phyloP scores from a whole-genome alignment of 352 stramenopile species.

The Pythium plurisporium region DNA sequence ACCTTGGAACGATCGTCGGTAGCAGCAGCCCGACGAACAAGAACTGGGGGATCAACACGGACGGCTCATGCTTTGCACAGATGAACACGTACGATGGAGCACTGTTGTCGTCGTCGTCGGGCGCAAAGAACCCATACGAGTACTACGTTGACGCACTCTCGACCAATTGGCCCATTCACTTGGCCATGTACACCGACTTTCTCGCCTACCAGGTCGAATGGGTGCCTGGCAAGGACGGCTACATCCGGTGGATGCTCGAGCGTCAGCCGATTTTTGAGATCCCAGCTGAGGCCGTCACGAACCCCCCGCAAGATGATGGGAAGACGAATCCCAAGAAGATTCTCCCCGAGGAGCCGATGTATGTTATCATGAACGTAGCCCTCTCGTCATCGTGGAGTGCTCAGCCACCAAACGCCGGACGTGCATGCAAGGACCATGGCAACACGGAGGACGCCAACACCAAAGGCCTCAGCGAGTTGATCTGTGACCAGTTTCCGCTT shows the following conservation, averaged over 20 bases:
- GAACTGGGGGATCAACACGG: conserved; percentile 59
- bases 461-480: conserved; percentile 14
- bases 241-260: conserved; percentile 76
- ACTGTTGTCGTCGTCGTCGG: conserved; percentile 28
- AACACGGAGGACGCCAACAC: conserved; percentile 26
- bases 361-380: conserved; percentile 95
- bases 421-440: conserved; percentile 48
- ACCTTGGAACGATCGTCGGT: conserved; percentile 42
- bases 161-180: conserved; percentile 83
- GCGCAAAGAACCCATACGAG: conserved; percentile 29
- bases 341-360: conserved; percentile 94
- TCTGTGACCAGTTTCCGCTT: conserved; percentile 67
- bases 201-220: conserved; percentile 70
- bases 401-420: conserved; percentile 56
- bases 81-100: conserved; percentile 60
- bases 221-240: conserved; percentile 49
- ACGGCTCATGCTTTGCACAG: conserved; percentile 52
- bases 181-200: conserved; percentile 77
- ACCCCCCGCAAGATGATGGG: conserved; percentile 38
- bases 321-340: conserved; percentile 77
- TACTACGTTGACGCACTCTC: conserved; percentile 94
- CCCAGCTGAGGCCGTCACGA: conserved; percentile 45
- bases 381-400: conserved; percentile 89
- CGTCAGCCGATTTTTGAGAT: conserved; percentile 88
- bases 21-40: conserved; percentile 24